Percentiles rank a stretch among this genome's conserved stretches.
phyloP scores from a whole-genome alignment of 129 eudicot species.

The Calendula officinalis region DNA sequence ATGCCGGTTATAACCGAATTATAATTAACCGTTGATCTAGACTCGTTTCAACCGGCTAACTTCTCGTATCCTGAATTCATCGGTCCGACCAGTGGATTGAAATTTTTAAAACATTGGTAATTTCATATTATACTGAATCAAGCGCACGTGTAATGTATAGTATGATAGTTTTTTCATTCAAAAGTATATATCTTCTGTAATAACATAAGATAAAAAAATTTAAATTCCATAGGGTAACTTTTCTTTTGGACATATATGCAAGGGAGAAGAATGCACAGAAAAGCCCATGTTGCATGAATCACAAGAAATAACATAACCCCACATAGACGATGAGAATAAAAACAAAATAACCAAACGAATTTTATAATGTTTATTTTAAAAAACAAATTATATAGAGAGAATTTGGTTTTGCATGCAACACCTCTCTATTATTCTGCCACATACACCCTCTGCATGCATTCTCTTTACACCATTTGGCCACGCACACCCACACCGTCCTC shows the following conservation, averaged over 20 bases:
- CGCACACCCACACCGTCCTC: slow-evolving; percentile 41
- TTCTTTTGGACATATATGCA: slow-evolving; percentile 10
- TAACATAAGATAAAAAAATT: slow-evolving; percentile 6
- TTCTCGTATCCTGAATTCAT: too few relatives aligned
- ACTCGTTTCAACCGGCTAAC: too few relatives aligned
- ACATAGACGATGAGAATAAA: slow-evolving; percentile 13
- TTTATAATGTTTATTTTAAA: background rate
- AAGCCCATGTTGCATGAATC: slow-evolving; percentile 20
- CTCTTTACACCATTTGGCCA: slow-evolving; percentile 32
- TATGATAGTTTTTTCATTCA: too few relatives aligned
- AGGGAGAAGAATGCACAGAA: background rate
- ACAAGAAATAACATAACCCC: slow-evolving; percentile 20
- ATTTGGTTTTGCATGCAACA: slow-evolving; percentile 50
- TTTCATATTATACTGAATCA: too few relatives aligned
- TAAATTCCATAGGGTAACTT: slow-evolving; percentile 13
- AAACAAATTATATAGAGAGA: background rate
- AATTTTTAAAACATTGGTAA: too few relatives aligned
- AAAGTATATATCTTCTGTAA: too few relatives aligned
- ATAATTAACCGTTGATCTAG: too few relatives aligned
- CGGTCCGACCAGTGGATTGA: too few relatives aligned
- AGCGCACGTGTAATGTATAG: too few relatives aligned
- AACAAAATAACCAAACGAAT: slow-evolving; percentile 23
- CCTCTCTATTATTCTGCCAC: slow-evolving; percentile 58
- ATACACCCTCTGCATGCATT: slow-evolving; percentile 48
- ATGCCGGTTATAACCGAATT: too few relatives aligned